phyloP scores from a whole-genome alignment of 2,329 filamentous ascomycete species.

The Metarhizium album region DNA sequence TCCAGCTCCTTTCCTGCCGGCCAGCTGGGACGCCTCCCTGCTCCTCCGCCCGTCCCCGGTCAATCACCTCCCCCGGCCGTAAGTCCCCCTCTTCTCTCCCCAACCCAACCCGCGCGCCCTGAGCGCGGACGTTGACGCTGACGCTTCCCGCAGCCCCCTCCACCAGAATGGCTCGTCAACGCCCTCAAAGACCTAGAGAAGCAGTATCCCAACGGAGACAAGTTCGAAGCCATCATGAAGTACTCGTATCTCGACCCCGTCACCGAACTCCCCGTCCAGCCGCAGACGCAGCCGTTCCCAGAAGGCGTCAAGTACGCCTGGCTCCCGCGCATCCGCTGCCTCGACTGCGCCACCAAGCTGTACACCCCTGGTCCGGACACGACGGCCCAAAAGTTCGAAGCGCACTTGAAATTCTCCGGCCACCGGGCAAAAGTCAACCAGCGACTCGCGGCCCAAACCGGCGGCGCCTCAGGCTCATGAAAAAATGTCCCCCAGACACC shows the following conservation, averaged over 20 bases:
- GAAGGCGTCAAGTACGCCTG: slow-evolving; percentile 67
- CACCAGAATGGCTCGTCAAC: slow-evolving; percentile 73
- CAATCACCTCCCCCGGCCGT: slow-evolving; percentile 48
- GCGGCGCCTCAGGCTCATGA: slow-evolving; percentile 3
- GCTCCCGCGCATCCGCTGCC: slow-evolving; percentile 80
- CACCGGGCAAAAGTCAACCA: slow-evolving; percentile 59
- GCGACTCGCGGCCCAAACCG: slow-evolving; percentile 19
- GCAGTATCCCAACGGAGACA: slow-evolving; percentile 62
- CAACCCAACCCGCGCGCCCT: too few relatives aligned
- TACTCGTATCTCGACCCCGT: slow-evolving; percentile 69
- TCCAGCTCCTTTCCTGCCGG: slow-evolving; percentile 32
- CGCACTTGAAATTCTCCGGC: slow-evolving; percentile 75
- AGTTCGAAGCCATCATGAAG: slow-evolving; percentile 85
- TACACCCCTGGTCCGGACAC: slow-evolving; percentile 83
- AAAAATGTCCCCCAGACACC: neutral
- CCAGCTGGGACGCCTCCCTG: slow-evolving; percentile 58
- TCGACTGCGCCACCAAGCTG: slow-evolving; percentile 85
- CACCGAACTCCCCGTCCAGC: slow-evolving; percentile 54
- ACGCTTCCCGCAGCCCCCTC: slow-evolving; percentile 51
- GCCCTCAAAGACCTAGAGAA: slow-evolving; percentile 62
- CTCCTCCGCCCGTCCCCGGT: slow-evolving; percentile 48
- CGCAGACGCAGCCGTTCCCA: slow-evolving; percentile 42
- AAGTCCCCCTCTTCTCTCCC: slow-evolving; percentile 26
- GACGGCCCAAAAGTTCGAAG: slow-evolving; percentile 83
- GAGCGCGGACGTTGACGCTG: too few relatives aligned